Evolutionary conservation across 1,284 basidiomycete genomes (phyloP), one percentile per base, ranked within the genome.

Genomic region (Cystobasidium slooffiae): DNA sequence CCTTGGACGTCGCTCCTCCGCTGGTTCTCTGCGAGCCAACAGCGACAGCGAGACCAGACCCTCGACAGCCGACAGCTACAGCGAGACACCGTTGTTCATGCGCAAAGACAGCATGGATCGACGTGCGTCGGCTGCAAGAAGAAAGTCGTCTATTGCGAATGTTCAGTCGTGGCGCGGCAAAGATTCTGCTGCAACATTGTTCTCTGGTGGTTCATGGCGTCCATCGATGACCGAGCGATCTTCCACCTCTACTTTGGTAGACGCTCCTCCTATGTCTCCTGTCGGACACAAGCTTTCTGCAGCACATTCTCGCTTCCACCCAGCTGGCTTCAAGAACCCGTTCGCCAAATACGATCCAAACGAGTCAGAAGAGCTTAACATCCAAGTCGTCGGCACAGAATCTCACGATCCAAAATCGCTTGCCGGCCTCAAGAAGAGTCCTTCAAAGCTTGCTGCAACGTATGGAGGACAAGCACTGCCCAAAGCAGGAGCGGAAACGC

Each of bases 331-430:
- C 24, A 51, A 47, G 47, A 63, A 63, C 43, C 61, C 61, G 5
- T 63, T 63, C n/a, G 61, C 61, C 6, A 63, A 63, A 63, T 63
- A 49, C 61, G 61, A 63, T 49, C 61, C 61, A 14, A 63, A 31
- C 61, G 61, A 63, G 22, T 51, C 43, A 20, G 61, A 63, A 31
- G 61, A 63, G 47, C 8, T 63, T 22, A 44, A 47, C 16, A 63
- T 63, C 24, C 61, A 63, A 41, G 44, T 63, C 5, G 44, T 63
- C 14, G 61, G 61, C 43, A 37, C 39, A n/a, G 55, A 58, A 22
- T 59, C 56, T 18, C 39, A 59, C 39, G 56, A 63, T 39, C 61
- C 44, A 49, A 63, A 63, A 24, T 47, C 61, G 5, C 61, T 24
- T 6, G 7, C 16, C 20, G 20, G 44, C 31, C 43, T 49, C n/a